phyloP scores from a whole-genome alignment of 495 filamentous ascomycete genomes.

The Tuber brumale region DNA sequence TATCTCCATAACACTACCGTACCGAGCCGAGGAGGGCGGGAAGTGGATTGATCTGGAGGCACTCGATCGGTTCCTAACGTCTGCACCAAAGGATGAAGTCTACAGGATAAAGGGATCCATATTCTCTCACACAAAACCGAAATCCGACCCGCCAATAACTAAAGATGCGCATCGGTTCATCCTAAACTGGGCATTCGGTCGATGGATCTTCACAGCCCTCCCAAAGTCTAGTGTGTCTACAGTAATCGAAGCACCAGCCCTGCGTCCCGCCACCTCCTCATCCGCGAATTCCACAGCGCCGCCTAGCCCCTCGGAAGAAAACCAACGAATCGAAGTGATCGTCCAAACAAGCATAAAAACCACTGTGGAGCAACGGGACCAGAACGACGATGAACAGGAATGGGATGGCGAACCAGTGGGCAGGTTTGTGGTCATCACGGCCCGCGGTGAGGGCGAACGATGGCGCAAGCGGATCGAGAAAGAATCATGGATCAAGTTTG shows the following conservation, averaged over 20 bases:
- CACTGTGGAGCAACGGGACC: conserved; percentile 37
- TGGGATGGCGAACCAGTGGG: conserved; percentile 42
- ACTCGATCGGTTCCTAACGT: conserved; percentile 58
- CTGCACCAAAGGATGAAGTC: conserved; percentile 79
- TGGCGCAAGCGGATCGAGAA: conserved; percentile 79
- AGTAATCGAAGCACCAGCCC: conserved; percentile 41
- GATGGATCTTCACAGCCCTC: conserved; percentile 78
- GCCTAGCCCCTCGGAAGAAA: conserved; percentile 34
- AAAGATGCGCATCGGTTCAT: conserved; percentile 55
- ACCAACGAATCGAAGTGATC: conserved; percentile 36
- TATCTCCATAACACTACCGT: conserved; percentile 62
- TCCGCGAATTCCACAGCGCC: conserved; percentile 39
- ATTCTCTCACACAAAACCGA: conserved; percentile 52
- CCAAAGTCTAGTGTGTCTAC: conserved; percentile 39
- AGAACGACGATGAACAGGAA: conserved; percentile 47
- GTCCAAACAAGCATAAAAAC: conserved; percentile 37
- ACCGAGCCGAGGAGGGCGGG: conserved; percentile 37
- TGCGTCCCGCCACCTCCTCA: conserved; percentile 37
- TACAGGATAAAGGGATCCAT: conserved; percentile 93
- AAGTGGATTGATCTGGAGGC: conserved; percentile 56
- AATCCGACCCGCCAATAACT: conserved; percentile 37
- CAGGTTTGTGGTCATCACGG: conserved; percentile 77
- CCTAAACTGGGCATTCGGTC: conserved; percentile 94
- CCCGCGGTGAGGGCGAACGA: conserved; percentile 73
- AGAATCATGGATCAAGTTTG: conserved; percentile 25